A percentile compares a stretch with the other conserved stretches of the same genome.
Conservation (phyloP, 257 asterid species). For the Primulina tabacum region DNA sequence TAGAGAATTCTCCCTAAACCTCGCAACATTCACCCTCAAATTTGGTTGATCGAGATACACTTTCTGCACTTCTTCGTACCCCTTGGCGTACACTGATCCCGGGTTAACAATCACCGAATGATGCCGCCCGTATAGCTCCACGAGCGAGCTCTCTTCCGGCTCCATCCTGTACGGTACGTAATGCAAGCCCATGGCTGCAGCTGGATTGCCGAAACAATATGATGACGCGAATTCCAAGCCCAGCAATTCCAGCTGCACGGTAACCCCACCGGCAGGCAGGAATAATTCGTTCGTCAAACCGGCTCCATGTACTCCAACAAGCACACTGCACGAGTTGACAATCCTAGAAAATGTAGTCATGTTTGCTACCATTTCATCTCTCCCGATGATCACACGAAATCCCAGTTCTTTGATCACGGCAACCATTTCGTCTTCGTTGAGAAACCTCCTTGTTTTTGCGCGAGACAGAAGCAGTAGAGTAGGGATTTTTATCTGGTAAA, state of each 20-base stretch:
- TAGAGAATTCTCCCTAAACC: conserved; percentile 44
- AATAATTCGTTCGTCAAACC: conserved; percentile 55
- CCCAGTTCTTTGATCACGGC: conserved; percentile 40
- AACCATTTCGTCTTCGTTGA: conserved; percentile 48
- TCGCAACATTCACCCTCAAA: conserved; percentile 41
- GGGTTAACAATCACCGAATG: conserved; percentile 45
- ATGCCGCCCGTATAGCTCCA: conserved; percentile 32
- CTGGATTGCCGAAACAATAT: conserved; percentile 44
- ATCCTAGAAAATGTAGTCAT: conserved; percentile 27
- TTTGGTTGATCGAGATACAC: conserved; percentile 50
- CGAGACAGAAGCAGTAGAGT: conserved; percentile 42
- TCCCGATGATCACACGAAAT: conserved; percentile 39
- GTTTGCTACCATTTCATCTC: conserved; percentile 22
- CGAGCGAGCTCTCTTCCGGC: conserved; percentile 55
- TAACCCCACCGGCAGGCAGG: conserved; percentile 49
- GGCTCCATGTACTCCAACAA: conserved; percentile 67
- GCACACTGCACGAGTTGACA: conserved; percentile 46
- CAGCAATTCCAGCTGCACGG: conserved; percentile 43
- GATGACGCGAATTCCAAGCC: conserved; percentile 46
- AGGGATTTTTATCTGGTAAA: conserved; percentile 33
- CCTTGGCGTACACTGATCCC: conserved; percentile 29
- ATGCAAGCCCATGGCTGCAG: conserved; percentile 36
- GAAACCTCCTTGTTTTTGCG: conserved; percentile 34
- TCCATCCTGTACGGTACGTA: conserved; percentile 54
- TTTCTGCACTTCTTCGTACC: conserved; percentile 28